phyloP scores from a whole-genome alignment of 2,329 filamentous ascomycete genomes.

The Aureobasidium zeae region DNA sequence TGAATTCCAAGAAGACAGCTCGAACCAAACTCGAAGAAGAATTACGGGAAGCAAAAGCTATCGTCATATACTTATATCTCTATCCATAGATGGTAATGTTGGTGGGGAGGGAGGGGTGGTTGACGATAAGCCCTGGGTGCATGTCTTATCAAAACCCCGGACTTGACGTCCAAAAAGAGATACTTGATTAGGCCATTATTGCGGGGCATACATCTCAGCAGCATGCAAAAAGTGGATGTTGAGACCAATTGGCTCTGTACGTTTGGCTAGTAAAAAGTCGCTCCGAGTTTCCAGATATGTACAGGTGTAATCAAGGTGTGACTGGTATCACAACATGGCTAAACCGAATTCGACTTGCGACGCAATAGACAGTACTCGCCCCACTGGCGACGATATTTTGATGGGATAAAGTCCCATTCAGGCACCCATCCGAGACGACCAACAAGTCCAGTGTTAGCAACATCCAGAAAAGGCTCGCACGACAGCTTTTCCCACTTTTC shows the following conservation, averaged over 20 bases:
- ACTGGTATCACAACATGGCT: constrained; percentile 5
- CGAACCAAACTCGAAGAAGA: background rate
- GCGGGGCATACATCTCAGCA: no score
- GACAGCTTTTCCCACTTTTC: constrained; percentile 68
- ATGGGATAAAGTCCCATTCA: constrained; percentile 58
- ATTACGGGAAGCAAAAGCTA: no score
- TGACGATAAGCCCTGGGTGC: constrained; percentile 14
- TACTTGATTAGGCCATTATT: constrained; percentile 7
- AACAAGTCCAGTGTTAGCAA: constrained; percentile 60
- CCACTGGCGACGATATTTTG: constrained; percentile 65
- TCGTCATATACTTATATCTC: no score
- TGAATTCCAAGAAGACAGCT: background rate
- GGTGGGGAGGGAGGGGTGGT: no score
- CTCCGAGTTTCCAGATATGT: constrained; percentile 1
- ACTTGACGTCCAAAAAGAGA: constrained; percentile 3
- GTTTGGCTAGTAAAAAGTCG: no score
- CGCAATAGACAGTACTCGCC: constrained; percentile 78
- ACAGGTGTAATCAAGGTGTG: background rate
- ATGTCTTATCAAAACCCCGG: constrained; percentile 11
- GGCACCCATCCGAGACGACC: constrained; percentile 78
- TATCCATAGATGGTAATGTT: no score
- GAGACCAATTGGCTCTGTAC: no score
- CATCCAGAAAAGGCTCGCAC: constrained; percentile 75
- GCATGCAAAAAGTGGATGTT: no score
- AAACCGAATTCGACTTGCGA: constrained; percentile 34